Evolutionary conservation across 306 rosid species (phyloP), one percentile per base, ranked within the genome.

Genomic region (Cicer arietinum): DNA sequence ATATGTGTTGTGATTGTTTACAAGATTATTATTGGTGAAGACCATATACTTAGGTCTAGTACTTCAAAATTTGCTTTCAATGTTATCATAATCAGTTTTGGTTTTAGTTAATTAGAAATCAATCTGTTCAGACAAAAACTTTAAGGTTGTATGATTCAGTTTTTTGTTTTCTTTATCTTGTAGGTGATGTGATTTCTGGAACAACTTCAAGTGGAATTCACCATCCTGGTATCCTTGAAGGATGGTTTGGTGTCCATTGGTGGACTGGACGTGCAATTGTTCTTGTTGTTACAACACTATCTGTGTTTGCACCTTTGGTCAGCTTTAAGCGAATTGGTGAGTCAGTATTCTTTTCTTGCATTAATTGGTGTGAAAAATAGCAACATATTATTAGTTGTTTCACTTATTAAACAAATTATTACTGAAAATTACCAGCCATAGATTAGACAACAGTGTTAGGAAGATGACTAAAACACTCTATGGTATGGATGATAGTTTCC

Each of bases 131-230:
- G 12, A 51, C 39, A 42, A 65, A 62, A 66, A 74, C 20, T 74
- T 16, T 3, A 59, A 10, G 80, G 2, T 69, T 82, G 62, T 88
- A 43, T 71, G 52, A 82, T 71, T 72, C 45, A 10, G 58, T 85
- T 74, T 85, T 74, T 44, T 84, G 43, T 68, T 65, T 71, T 85
- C 17, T 76, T 80, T 67, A 51, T 69, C n/a, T 65, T 75, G 81
- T 62, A 92, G 98, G 98, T 69, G 98, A 92, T 77, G 98, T 92
- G 85, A 85, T 92, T 41, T 92, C 98, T 37, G 98, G 98, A 79
- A 92, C 98, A 66, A 77, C 96, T 68, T 86, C 96, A 35, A 81
- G 79, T 81, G 91, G 84, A 76, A 82, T 63, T 87, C 96, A 90
- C 82, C 98, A 92, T 57, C 30, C 80, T 1, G 98, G 98, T 50